Evolutionary conservation across 495 filamentous ascomycete genomes (phyloP).

Genomic region (Penicillium ucsense): DNA sequence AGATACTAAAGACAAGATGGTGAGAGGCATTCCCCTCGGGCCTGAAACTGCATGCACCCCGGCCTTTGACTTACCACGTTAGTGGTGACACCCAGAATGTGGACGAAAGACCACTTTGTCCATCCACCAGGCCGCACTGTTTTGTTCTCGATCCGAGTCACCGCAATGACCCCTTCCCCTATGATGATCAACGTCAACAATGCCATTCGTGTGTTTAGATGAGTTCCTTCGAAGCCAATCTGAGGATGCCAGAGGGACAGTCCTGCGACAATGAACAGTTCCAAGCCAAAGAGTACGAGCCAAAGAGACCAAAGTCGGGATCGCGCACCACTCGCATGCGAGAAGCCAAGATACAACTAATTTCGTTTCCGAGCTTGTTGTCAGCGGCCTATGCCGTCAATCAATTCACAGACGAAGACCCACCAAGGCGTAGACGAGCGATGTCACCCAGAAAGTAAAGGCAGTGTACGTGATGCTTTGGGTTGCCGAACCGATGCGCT

Average conservation of each 20-base stretch:
- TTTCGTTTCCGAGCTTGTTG: neutral
- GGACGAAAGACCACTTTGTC: constrained; percentile 39
- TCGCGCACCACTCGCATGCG: constrained; percentile 9
- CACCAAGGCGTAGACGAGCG: constrained; percentile 42
- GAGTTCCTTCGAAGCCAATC: constrained; percentile 55
- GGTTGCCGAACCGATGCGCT: constrained; percentile 23
- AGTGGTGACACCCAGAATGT: constrained; percentile 37
- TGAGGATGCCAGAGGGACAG: constrained; percentile 44
- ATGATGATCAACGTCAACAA: constrained; percentile 62
- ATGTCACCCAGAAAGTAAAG: constrained; percentile 30
- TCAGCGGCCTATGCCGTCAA: too few species aligned
- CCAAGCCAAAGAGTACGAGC: constrained; percentile 48
- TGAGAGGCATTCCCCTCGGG: too few species aligned
- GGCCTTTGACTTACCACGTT: constrained; percentile 30
- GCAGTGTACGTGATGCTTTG: constrained; percentile 31
- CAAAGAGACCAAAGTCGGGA: constrained; percentile 44
- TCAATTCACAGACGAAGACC: constrained; percentile 10
- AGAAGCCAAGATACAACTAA: constrained; percentile 34
- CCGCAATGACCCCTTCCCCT: constrained; percentile 52
- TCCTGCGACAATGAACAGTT: constrained; percentile 44
- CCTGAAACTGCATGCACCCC: too few species aligned
- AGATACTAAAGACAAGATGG: constrained; percentile 40
- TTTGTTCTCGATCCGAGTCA: constrained; percentile 46
- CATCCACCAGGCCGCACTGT: constrained; percentile 45
- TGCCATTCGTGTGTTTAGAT: constrained; percentile 56